Base-by-base conservation (phyloP, 495 filamentous ascomycete species). In the Barbatosphaeria neglecta region DNA sequence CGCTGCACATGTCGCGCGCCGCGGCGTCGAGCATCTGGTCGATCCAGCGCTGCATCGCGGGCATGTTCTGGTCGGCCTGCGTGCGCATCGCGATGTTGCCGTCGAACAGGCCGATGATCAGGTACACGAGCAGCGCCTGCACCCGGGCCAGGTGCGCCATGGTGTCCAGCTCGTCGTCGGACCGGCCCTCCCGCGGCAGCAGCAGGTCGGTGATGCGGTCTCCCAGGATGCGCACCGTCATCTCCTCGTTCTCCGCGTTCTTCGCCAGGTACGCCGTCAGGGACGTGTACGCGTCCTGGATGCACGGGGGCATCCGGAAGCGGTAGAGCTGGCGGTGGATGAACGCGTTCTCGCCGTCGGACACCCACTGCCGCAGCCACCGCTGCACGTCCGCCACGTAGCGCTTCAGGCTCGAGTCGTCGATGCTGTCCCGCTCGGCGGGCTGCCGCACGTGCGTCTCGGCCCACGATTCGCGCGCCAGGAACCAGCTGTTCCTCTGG, bases 101-200 rank as follows among this genome's bases (percentile, higher is more conserved):
- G 50, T 78, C 73, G 53, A 78, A 78, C 25, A 82, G 59, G 13
- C 72, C 67, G 52, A 82, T 75, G 47, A 74, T 66, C 42, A 72
- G 70, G 49, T 67, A 74, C 1, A 71, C 54, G 1, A 75, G 46
- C 38, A 77, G 51, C 2, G 70, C 64, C 49, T 78, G 74, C 0
- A 70, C 54, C 7, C 62, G 53, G 11, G 67, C 62, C 2, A 77
- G 56, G 22, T 67, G 67, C 9, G 3, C 31, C 9, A 9, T 59
- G 48, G 33, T 58, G 51, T 22, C 53, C 24, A n/a, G 50, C 47
- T 4, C 8, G 23, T 15, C 37, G 4, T 0, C 18, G 4, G 9
- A 15, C 18, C 3, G 4, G 28, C 33, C 24, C 6, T 39, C 22
- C 13, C 4, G 2, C 10, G 16, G 11, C 17, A 5, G 8, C 22